These are phyloP conservation scores for Kwoniella botswanensis DNA, from an alignment of 768 basidiomycete genomes.

Conservation along the genomic window DNA sequence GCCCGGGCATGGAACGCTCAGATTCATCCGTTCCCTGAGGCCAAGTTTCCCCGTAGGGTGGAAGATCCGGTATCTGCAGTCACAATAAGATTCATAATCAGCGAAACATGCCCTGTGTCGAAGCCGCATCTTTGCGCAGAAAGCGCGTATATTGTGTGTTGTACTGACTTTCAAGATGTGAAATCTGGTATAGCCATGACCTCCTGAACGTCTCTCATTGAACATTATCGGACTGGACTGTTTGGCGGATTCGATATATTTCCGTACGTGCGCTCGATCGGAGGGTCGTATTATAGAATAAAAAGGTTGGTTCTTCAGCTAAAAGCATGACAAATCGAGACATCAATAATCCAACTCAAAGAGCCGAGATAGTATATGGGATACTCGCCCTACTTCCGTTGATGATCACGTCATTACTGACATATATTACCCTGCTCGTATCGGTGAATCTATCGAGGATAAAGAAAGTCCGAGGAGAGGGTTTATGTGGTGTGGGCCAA, in stretches of 20 bases:
- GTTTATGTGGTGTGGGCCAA: constrained; percentile 27
- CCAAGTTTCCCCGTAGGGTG: constrained; percentile 34
- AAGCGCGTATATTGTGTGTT: too few species aligned
- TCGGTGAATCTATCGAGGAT: constrained; percentile 53
- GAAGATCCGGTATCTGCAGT: constrained; percentile 43
- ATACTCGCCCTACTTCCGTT: constrained; percentile 32
- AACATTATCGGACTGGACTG: constrained; percentile 36
- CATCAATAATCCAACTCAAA: too few species aligned
- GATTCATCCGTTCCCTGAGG: constrained; percentile 50
- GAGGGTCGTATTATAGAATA: constrained; percentile 45
- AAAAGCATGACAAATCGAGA: not conserved
- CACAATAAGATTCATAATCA: too few species aligned
- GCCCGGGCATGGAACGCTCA: constrained; percentile 45
- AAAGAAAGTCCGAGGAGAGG: constrained; percentile 40
- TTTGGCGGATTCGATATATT: constrained; percentile 45
- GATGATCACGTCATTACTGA: constrained; percentile 46
- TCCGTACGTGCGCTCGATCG: constrained; percentile 37
- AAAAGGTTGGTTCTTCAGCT: constrained; percentile 45
- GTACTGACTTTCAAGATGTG: constrained; percentile 41
- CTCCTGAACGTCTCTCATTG: constrained; percentile 30
- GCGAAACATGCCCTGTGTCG: too few species aligned
- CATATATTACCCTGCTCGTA: constrained; percentile 39
- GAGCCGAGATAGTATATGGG: too few species aligned
- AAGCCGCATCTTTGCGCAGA: too few species aligned
- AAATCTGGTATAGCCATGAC: constrained; percentile 43